Evolutionary conservation across 805 yeast species (phyloP), one percentile per base, ranked within the genome.

Genomic region (Teunomyces kruisii): DNA sequence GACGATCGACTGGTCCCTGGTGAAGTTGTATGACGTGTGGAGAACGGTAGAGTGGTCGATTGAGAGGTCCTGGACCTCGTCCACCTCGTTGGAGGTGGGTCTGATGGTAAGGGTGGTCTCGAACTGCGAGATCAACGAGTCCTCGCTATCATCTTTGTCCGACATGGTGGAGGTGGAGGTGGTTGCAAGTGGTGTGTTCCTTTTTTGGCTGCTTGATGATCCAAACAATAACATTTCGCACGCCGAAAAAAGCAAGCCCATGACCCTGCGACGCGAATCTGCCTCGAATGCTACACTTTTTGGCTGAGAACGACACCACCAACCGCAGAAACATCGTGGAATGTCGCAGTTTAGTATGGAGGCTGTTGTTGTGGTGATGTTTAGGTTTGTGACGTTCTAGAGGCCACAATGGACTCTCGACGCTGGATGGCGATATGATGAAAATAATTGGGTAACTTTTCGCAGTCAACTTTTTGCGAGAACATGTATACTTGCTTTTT

Each of bases 21-120:
- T 57, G 47, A 58, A 64, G 45, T 56, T 58, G 44, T 54, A 53
- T 10, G 61, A 54, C 10, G 65, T 57, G 47, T 56, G 50, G 32
- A 54, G 57, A 27, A 67, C 54, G 3, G 67, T 60, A 10, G 42
- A 27, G 49, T 69, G 76, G 46, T 72, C 75, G 47, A 72, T 70
- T 15, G 76, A 68, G 28, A 70, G 49, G 45, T 70, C 75, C 35
- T 52, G 52, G 42, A 57, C 64, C 28, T 64, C 74, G 9, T 58
- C 58, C 15, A 53, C 49, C 12, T 68, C 75, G 43, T 65, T 62
- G 22, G 70, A 53, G 6, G 70, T 58, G 2, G 76, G 72, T 32
- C 65, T 52, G 46, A 72, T 70, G 29, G 71, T 69, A 36, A 72
- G 60, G 0, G 76, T 72, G 3, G 76, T 70, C 52, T 72, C 76